Evolutionary conservation across 306 rosid genomes (phyloP), one percentile per base, ranked within the genome.

Genomic region (Casuarina glauca): DNA sequence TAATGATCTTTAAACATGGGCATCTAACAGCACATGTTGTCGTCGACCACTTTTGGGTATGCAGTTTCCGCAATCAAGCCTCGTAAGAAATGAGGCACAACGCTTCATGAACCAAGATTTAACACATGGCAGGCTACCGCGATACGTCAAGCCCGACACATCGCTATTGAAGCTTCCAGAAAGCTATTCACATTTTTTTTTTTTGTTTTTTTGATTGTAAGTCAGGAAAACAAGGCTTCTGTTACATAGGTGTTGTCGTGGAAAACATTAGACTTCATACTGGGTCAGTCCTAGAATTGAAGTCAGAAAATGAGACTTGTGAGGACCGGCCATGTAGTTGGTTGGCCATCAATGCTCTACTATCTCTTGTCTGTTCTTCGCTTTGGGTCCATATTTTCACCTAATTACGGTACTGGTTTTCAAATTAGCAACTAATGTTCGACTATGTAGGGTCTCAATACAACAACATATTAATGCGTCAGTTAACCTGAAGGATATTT

Each of bases 311-410:
- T 32, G 16, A 10, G 6, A 12, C 12, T 9, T 4, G 26, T 13
- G n/a, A 46, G 50, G 60, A 8, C 26, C 36, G 50, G 63, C 16
- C 17, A 36, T 1, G 42, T 43, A 19, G 79, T 50, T 75, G 20
- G 72, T 76, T 76, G 38, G 45, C 66, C 45, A 53, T 62, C 38
- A 75, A 62, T 62, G 38, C 36, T 3, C 10, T 58, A 41, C 20
- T 11, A 35, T 67, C 1, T 15, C 1, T 12, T 43, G 41, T 38
- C n/a, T 38, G 32, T 26, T 72, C 2, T 38, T 51, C 52, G 2
- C 3, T 19, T 3, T 48, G 66, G 66, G n/a, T 16, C 13, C 54
- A 62, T 2, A 49, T 51, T 74, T 26, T 45, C 53, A 55, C 76
- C 67, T 54, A 41, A 39, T 9, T 5, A 38, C 15, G 5, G 35